Evolutionary conservation across 225 moss, liverwort and hornwort genomes (phyloP).

Genomic region (Bryum argenteum): DNA sequence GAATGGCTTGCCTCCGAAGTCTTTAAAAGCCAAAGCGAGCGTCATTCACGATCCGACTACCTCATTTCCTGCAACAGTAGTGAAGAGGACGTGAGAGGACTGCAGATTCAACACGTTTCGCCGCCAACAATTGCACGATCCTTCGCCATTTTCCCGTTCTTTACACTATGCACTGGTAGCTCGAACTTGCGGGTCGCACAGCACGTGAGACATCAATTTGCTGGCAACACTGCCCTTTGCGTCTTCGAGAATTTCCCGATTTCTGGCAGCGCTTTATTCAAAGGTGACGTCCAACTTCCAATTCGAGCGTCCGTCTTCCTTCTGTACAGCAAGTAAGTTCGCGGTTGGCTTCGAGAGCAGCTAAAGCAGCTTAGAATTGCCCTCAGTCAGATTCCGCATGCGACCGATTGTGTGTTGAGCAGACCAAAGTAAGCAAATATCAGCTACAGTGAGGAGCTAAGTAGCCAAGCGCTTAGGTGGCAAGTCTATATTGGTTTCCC

Average conservation of each 20-base stretch:
- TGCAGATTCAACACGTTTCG: constrained; percentile 3
- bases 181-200: neutral
- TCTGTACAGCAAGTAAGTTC: neutral
- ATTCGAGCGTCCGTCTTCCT: neutral
- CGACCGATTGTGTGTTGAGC: constrained; percentile 15
- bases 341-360: constrained; percentile 10
- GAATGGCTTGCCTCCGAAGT: neutral
- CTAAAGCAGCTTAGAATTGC: constrained; percentile 5
- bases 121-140: neutral
- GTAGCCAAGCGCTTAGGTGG: constrained; percentile 7
- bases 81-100: neutral
- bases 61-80: neutral
- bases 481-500: constrained; percentile 17
- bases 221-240: neutral
- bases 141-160: neutral
- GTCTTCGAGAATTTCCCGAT: neutral
- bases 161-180: neutral
- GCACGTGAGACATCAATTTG: neutral
- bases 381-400: neutral
- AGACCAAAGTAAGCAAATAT: constrained; percentile 24
- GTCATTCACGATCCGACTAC: neutral
- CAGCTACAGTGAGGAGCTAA: constrained; percentile 18
- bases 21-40: neutral
- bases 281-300: neutral
- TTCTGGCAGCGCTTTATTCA: constrained; percentile 10